phyloP scores from a whole-genome alignment of 108 stramenopile species.

The Mayamaea pseudoterrestris region DNA sequence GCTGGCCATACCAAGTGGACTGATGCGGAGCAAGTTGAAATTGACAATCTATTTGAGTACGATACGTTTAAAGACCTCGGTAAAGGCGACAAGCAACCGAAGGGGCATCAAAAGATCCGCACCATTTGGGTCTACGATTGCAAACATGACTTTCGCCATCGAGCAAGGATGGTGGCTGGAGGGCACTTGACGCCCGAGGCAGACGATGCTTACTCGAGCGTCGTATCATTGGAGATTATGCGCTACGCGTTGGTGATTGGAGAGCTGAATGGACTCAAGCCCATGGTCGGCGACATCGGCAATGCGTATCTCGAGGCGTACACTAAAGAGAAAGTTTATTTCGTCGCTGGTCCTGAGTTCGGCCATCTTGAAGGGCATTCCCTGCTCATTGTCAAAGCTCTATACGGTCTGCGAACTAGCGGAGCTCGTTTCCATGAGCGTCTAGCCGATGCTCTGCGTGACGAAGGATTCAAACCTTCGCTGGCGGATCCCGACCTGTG shows the following conservation, averaged over 20 bases:
- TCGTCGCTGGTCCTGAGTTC: slow-evolving; percentile 23
- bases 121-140: slow-evolving; percentile 14
- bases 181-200: slow-evolving; percentile 2
- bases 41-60: slow-evolving; percentile 13
- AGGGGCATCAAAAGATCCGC: slow-evolving; percentile 19
- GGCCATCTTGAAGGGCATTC: slow-evolving; percentile 4
- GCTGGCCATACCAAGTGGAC: slow-evolving; percentile 18
- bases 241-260: background rate
- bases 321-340: slow-evolving; percentile 10
- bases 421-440: slow-evolving; percentile 1
- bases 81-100: slow-evolving; percentile 5
- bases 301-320: slow-evolving; percentile 21
- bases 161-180: slow-evolving; percentile 16
- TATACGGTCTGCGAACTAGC: slow-evolving; percentile 18
- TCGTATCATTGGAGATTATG: slow-evolving; percentile 11
- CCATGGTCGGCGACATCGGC: slow-evolving; percentile 11
- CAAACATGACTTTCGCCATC: slow-evolving; percentile 20
- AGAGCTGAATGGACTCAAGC: slow-evolving; percentile 8
- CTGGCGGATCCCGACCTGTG: slow-evolving; percentile 16
- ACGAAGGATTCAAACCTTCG: slow-evolving; percentile 9
- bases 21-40: slow-evolving; percentile 11
- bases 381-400: slow-evolving; percentile 6
- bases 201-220: slow-evolving; percentile 19
- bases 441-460: slow-evolving; percentile 5
- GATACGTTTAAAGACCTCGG: slow-evolving; percentile 13